A percentile compares a stretch with the other conserved stretches of the same genome.
These are phyloP conservation scores for Yarrowia yakushimensis DNA, from an alignment of 805 yeast species.

Conservation along the genomic window DNA sequence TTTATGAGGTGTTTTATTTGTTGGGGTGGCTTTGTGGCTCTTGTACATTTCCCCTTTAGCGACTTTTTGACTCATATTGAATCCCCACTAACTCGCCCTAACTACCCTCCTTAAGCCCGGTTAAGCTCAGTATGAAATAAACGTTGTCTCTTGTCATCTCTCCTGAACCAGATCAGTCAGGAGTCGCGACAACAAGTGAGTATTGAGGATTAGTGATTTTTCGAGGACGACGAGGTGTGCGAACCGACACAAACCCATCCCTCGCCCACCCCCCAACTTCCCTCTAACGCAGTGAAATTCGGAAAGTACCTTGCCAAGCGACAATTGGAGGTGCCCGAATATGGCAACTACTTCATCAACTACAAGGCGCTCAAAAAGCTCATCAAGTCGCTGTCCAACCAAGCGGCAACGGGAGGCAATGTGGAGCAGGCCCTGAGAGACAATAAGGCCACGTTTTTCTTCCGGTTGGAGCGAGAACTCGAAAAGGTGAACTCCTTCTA, in stretches of 20 bases:
- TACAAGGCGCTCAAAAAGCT: slow-evolving; percentile 91
- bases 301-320: slow-evolving; percentile 94
- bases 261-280: not conserved
- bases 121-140: slow-evolving; percentile 12
- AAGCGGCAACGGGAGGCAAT: slow-evolving; percentile 39
- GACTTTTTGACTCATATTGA: not conserved
- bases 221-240: too few species aligned
- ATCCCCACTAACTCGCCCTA: not conserved
- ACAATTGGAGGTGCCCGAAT: slow-evolving; percentile 92
- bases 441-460: slow-evolving; percentile 83
- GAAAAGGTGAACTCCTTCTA: slow-evolving; percentile 95
- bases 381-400: slow-evolving; percentile 71
- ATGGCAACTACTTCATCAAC: slow-evolving; percentile 88
- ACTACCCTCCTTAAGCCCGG: not conserved
- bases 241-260: too few species aligned
- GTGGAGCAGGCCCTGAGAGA: slow-evolving; percentile 66
- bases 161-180: slow-evolving; percentile 7
- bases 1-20: too few species aligned
- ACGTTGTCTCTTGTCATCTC: slow-evolving; percentile 3
- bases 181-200: slow-evolving; percentile 23
- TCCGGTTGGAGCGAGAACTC: slow-evolving; percentile 86
- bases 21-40: too few species aligned
- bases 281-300: slow-evolving; percentile 58
- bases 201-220: too few species aligned
- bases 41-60: too few species aligned